Base-by-base conservation (phyloP, 139 green algal genomes). In the Marvania coccoides region DNA sequence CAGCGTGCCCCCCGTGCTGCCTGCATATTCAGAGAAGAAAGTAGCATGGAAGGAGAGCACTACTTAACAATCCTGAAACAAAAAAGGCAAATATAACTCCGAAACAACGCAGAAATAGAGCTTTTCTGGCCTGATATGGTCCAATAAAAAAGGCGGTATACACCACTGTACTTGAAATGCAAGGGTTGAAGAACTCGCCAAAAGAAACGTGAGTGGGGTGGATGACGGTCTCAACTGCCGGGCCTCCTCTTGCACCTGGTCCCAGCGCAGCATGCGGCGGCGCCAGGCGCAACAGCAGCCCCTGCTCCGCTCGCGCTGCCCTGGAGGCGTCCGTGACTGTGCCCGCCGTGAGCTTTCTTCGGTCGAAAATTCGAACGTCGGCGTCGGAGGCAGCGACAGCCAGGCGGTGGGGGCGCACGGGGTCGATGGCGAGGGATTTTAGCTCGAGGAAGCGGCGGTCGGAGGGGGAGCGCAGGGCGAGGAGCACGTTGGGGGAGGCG, bases 281-380 rank as follows among this genome's bases (percentile, higher is more conserved):
- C 24, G 80, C 74, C 64, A 85, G 60, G 24, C 59, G 35, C 48
- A 85, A 63, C 63, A 81, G 2, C n/a, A n/a, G n/a, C n/a, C n/a
- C n/a, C n/a, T n/a, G n/a, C n/a, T n/a, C n/a, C n/a, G n/a, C n/a
- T n/a, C 10, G 80, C 59, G 5, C 56, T 12, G 8, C 57, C 38
- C 12, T 5, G 14, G 1, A 3, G 24, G 34, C 30, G 15, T 66
- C 40, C 40, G n/a, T 45, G 29, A 36, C 61, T 65, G 26, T 40
- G 42, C 1, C 19, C 28, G 4, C 15, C 48, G 9, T 30, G 3
- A 92, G 73, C 64, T 75, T 81, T 40, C 88, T 67, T 3, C 87
- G 63, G 62, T 95, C 88, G 59, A 86, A 96, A 8, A 95, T 29
- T 2, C 86, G 71, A 15, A 94, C 71, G 53, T 78, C 81, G 0